Conservation (phyloP, 148 eudicot species). For the Beta vulgaris region DNA sequence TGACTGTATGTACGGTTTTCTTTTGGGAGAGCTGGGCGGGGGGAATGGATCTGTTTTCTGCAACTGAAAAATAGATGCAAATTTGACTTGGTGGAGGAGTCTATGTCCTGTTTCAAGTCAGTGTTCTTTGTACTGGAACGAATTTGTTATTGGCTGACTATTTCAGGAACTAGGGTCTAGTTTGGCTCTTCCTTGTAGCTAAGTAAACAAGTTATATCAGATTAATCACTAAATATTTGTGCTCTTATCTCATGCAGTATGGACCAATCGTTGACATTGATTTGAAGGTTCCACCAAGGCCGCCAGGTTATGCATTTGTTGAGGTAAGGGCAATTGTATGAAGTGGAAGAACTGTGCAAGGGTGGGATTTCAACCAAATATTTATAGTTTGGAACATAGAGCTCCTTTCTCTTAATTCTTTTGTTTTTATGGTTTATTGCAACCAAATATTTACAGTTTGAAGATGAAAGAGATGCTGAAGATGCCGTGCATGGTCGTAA, state of each 20-base stretch:
- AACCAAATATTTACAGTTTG: slow-evolving; percentile 49
- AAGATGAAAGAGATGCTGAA: slow-evolving; percentile 88
- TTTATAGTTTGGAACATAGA: neutral
- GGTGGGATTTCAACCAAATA: too few species aligned
- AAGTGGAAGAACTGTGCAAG: neutral
- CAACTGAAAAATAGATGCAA: too few species aligned
- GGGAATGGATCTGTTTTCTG: too few species aligned
- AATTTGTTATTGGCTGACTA: neutral
- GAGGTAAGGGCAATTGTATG: slow-evolving; percentile 56
- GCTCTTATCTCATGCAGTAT: slow-evolving; percentile 52
- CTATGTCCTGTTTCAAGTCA: neutral
- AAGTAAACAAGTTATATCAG: neutral
- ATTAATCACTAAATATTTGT: neutral
- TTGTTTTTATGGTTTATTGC: neutral
- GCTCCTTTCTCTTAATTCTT: neutral
- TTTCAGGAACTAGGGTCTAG: neutral
- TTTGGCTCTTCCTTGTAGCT: neutral
- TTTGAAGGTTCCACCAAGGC: slow-evolving; percentile 78
- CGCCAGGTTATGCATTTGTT: slow-evolving; percentile 92
- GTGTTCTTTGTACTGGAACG: neutral
- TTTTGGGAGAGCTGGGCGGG: neutral
- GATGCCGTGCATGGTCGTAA: slow-evolving; percentile 88
- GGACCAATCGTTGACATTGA: slow-evolving; percentile 82
- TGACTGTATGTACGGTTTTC: neutral
- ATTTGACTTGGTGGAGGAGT: neutral